Conservation (phyloP, 2,329 filamentous ascomycete genomes). For the Niveomyces coronatus region DNA sequence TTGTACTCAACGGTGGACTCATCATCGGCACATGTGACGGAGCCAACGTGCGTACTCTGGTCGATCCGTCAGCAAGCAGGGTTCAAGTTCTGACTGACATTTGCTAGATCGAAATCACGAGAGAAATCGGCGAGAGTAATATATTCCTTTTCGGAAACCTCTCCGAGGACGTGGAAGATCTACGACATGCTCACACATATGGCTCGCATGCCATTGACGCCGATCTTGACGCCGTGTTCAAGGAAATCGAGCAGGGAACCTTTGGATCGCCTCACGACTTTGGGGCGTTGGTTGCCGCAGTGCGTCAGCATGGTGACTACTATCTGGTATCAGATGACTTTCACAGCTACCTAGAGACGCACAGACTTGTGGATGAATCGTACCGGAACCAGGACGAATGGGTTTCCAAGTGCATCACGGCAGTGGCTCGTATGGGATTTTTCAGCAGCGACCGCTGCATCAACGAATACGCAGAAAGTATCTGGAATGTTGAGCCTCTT, state of each 20-base stretch:
- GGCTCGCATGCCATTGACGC: slow-evolving; percentile 68
- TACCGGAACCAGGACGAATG: slow-evolving; percentile 90
- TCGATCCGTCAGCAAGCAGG: not conserved
- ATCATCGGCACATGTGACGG: slow-evolving; percentile 98
- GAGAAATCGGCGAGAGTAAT: slow-evolving; percentile 91
- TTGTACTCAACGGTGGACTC: slow-evolving; percentile 90
- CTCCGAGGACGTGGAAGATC: slow-evolving; percentile 90
- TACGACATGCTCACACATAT: slow-evolving; percentile 84
- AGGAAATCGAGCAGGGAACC: slow-evolving; percentile 64
- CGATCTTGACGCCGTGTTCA: slow-evolving; percentile 71
- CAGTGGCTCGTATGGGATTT: slow-evolving; percentile 92
- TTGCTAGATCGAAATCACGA: slow-evolving; percentile 78
- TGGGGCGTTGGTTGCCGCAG: slow-evolving; percentile 70
- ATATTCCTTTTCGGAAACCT: slow-evolving; percentile 98
- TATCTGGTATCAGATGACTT: slow-evolving; percentile 98
- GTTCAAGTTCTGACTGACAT: slow-evolving; percentile 7
- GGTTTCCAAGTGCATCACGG: slow-evolving; percentile 80
- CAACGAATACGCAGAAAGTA: slow-evolving; percentile 90
- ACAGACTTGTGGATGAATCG: slow-evolving; percentile 80
- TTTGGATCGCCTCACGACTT: slow-evolving; percentile 78
- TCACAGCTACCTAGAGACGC: slow-evolving; percentile 85
- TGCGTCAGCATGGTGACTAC: slow-evolving; percentile 90
- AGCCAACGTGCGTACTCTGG: slow-evolving; percentile 63
- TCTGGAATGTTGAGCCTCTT: slow-evolving; percentile 93
- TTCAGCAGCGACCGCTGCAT: slow-evolving; percentile 94